Conservation (phyloP, 148 eudicot genomes). For the Suaeda aralocaspica region DNA sequence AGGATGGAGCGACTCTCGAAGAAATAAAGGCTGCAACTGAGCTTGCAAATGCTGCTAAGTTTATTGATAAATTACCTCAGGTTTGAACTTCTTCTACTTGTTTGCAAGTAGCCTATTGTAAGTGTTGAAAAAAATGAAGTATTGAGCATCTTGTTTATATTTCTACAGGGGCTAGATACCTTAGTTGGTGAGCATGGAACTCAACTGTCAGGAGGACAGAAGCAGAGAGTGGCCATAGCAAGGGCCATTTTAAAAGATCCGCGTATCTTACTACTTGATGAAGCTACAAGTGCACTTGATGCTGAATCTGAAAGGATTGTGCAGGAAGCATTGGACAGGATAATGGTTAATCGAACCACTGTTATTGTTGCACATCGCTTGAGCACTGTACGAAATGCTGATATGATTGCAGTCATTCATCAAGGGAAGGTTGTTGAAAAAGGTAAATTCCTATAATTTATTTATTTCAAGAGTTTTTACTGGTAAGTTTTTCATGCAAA, state of each 20-base stretch:
- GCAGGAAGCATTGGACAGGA: constrained; percentile 76
- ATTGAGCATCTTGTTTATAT: background rate
- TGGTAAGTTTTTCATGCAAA: background rate
- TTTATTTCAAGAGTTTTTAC: background rate
- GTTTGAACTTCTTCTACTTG: constrained; percentile 20
- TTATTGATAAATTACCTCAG: constrained; percentile 62
- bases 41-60: constrained; percentile 59
- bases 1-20: constrained; percentile 43
- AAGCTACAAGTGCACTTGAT: constrained; percentile 94
- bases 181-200: constrained; percentile 85
- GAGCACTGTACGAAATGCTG: constrained; percentile 70
- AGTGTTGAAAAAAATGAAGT: background rate
- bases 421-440: constrained; percentile 74
- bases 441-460: constrained; percentile 36
- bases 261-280: constrained; percentile 70
- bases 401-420: constrained; percentile 72
- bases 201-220: constrained; percentile 86
- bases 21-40: constrained; percentile 55
- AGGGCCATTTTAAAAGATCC: constrained; percentile 83
- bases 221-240: constrained; percentile 87
- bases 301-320: constrained; percentile 77
- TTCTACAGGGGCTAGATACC: constrained; percentile 67
- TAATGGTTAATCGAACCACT: constrained; percentile 76
- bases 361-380: constrained; percentile 81
- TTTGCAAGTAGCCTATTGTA: background rate